phyloP scores from a whole-genome alignment of 1,139 yeast genomes.

The Lizanozyma gosingica region DNA sequence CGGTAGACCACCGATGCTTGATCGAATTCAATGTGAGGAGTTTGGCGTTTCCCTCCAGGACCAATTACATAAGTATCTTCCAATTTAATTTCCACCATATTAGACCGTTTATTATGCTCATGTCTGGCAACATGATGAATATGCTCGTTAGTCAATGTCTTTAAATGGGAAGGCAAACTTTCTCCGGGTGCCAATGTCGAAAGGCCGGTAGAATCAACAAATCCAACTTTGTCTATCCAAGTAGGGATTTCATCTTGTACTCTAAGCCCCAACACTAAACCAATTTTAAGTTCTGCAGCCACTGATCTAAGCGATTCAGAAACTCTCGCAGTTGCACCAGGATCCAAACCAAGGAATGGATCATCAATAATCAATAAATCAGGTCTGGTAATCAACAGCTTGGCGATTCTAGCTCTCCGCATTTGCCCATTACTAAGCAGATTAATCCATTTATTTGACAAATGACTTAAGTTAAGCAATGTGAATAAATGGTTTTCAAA shows the following conservation, averaged over 20 bases:
- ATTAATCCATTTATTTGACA: constrained; percentile 69
- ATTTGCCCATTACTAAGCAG: constrained; percentile 91
- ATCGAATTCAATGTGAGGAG: constrained; percentile 48
- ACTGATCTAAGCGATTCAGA: constrained; percentile 31
- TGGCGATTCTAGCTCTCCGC: constrained; percentile 81
- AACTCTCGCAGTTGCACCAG: constrained; percentile 54
- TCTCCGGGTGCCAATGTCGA: constrained; percentile 36
- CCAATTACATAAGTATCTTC: constrained; percentile 1
- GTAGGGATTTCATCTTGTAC: constrained; percentile 66
- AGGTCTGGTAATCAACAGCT: constrained; percentile 59
- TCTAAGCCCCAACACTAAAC: constrained; percentile 64
- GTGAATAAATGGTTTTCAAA: constrained; percentile 35
- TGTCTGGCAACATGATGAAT: constrained; percentile 17
- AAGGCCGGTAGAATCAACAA: constrained; percentile 49
- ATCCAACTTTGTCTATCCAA: constrained; percentile 70
- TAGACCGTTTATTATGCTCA: constrained; percentile 12
- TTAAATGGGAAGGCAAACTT: constrained; percentile 10
- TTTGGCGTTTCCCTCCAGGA: constrained; percentile 7
- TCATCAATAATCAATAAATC: constrained; percentile 70
- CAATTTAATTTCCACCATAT: neutral
- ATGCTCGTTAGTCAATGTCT: constrained; percentile 8
- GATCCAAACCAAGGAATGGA: constrained; percentile 87
- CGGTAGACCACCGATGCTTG: constrained; percentile 61
- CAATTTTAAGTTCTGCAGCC: constrained; percentile 17
- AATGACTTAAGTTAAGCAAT: constrained; percentile 45